These are phyloP conservation scores for Pelargonium australe DNA, from an alignment of 441 rosid genomes.

Conservation along the genomic window DNA sequence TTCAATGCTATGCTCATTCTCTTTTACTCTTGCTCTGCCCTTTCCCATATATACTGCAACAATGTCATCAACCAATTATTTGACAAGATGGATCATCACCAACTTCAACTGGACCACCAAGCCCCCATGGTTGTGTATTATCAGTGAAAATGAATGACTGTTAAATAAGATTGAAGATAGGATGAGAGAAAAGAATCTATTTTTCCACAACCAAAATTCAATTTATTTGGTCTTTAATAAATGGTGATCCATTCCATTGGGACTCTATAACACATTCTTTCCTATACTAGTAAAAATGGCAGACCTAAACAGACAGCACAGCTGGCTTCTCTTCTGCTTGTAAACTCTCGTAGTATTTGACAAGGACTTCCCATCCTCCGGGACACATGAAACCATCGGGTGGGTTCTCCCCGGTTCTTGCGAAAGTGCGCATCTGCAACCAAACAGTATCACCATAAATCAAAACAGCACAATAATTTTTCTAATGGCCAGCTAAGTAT, in stretches of 20 bases:
- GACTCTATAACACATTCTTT: background rate
- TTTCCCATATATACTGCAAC: too few relatives aligned
- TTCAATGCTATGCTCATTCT: too few relatives aligned
- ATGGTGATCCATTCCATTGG: background rate
- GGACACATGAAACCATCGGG: constrained; percentile 97
- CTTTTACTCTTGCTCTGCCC: too few relatives aligned
- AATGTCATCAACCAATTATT: too few relatives aligned
- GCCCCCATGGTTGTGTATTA: too few relatives aligned
- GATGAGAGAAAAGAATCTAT: background rate
- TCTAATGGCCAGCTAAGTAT: background rate
- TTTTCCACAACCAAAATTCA: background rate
- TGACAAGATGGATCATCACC: too few relatives aligned
- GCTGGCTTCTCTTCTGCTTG: background rate
- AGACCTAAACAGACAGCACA: background rate
- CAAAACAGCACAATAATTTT: background rate
- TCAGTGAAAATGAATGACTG: too few relatives aligned
- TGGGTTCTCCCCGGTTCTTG: constrained; percentile 81
- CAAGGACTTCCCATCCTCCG: constrained; percentile 88
- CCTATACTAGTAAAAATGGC: background rate
- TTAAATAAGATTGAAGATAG: too few relatives aligned
- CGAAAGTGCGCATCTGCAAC: constrained; percentile 74
- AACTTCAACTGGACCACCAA: too few relatives aligned
- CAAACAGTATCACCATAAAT: background rate
- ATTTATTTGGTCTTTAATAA: background rate
- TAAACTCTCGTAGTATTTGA: constrained; percentile 70